Evolutionary conservation across 495 filamentous ascomycete species (phyloP), one percentile per base, ranked within the genome.

Genomic region (Aeminium ludgeri): DNA sequence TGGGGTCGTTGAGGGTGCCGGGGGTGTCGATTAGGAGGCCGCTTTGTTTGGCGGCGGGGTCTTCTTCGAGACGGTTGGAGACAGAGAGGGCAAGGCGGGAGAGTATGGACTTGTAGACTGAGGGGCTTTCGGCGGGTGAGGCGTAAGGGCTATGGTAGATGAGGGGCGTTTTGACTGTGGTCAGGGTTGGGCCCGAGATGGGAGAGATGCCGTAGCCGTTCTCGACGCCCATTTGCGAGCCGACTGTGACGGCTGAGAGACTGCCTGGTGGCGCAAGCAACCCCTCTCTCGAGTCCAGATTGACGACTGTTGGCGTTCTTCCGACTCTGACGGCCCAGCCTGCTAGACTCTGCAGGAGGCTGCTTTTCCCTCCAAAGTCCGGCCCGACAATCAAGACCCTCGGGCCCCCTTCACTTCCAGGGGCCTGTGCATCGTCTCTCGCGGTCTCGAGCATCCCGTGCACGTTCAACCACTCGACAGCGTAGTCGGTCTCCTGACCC

Each of bases 161-260:
- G 40, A 96, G 59, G 15, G 91, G 91, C 49, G 89, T 62, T 62
- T 94, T 96, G 18, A 93, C 82, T 1, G 89, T 85, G 12, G 89
- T 72, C 10, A 74, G 70, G 45, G 78, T 89, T 6, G 91, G 86
- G 2, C 86, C 87, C 43, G 77, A 87, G 49, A 84, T 92, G 1
- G 89, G 86, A 54, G 80, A 86, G 54, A 68, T 83, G 29, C 91
- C 91, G 72, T 84, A 94, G 2, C 86, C 86, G 38, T 89, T 80
- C 52, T 84, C 82, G 1, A 93, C 71, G 55, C 95, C 86, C 53
- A 99, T 71, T 54, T 93, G 74, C 0, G 78, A 79, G 1, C 75
- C 74, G 50, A 94, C 86, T 2, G 80, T 74, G 8, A 80, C 77
- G 0, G 86, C 84, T 34, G 81, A 84, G 38, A 99, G 54, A 23